phyloP scores from a whole-genome alignment of 495 filamentous ascomycete species.

The Aspergillus heteromorphus region DNA sequence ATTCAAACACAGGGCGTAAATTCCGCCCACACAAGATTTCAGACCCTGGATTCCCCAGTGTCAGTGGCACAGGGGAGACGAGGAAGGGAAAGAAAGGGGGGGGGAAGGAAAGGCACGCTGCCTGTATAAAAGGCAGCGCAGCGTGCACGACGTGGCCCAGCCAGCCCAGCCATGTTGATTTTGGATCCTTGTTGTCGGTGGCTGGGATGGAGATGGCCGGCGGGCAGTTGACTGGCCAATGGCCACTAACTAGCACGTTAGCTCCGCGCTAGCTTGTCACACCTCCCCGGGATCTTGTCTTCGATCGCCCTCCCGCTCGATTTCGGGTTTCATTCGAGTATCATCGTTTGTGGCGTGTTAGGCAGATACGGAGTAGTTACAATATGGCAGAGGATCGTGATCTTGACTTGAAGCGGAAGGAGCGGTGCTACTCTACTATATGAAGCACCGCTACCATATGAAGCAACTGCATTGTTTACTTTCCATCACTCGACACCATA shows the following conservation, averaged over 20 bases:
- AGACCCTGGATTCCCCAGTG: neutral
- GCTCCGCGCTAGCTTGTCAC: too few relatives aligned
- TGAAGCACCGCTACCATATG: too few relatives aligned
- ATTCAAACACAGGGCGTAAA: neutral
- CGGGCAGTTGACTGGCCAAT: neutral
- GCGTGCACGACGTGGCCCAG: conserved; percentile 12
- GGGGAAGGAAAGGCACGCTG: neutral
- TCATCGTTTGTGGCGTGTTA: too few relatives aligned
- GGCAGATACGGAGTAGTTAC: too few relatives aligned
- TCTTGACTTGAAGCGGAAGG: too few relatives aligned
- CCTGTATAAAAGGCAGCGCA: neutral
- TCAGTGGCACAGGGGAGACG: neutral
- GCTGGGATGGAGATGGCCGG: conserved; percentile 12
- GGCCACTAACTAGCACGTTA: too few relatives aligned
- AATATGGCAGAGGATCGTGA: too few relatives aligned
- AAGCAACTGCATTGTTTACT: too few relatives aligned
- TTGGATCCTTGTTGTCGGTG: conserved; percentile 12
- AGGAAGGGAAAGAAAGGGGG: conserved; percentile 2
- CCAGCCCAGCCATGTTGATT: conserved; percentile 27
- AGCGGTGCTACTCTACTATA: too few relatives aligned
- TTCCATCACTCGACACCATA: too few relatives aligned
- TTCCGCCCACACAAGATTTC: neutral
- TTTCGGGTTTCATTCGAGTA: too few relatives aligned
- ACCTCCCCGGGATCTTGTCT: neutral
- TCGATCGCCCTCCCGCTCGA: neutral